Base-by-base conservation (phyloP, 2,329 filamentous ascomycete genomes). In the Fusarium piperis region DNA sequence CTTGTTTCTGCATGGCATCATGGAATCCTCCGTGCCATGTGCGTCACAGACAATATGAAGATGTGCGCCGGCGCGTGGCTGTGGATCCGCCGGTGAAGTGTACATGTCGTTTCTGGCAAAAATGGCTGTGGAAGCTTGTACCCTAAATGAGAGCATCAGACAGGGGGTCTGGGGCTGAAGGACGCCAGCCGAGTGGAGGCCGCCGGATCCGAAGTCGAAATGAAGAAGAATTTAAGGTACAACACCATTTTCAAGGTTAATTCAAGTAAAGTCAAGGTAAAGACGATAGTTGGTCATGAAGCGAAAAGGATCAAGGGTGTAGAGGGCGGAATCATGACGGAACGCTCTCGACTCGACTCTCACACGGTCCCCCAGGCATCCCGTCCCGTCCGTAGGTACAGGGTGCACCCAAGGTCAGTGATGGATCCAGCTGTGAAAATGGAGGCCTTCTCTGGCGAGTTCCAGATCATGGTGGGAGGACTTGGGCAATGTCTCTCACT, bases 1-100 rank as follows among this genome's bases (percentile, higher is more conserved):
- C 30, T 35, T 44, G 18, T 36, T 62, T 58, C 52, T 46, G 39
- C 55, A 62, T 70, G 15, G 28, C 46, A 16, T 59, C 39, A 36
- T 65, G 46, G 28, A 65, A 65, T 65, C 56, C 56, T 69, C 60
- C 9, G 30, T 39, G 52, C 33, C 26, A 46, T 68, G 48, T 69
- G 55, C 68, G 52, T 69, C 65, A 62, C 48, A 59, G 30, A 52
- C 58, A 67, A 57, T 41, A 72, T 60, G 52, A 66, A 58, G 62
- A 64, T 64, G 55, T 58, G 51, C 56, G 12, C 48, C 44, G 53
- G 65, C 55, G 53, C 69, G 48, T 72, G 62, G 62, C 46, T 64
- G 62, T 72, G 69, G 65, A 70, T 58, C 60, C 48, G 18, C 48
- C 30, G 6, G 20, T 30, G 3, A 38, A 56, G 53, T 20, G 16